Percentiles rank a stretch among this genome's conserved stretches.
These are phyloP conservation scores for Angomonas ambiguus DNA, from an alignment of 208 protist genomes.

Conservation along the genomic window DNA sequence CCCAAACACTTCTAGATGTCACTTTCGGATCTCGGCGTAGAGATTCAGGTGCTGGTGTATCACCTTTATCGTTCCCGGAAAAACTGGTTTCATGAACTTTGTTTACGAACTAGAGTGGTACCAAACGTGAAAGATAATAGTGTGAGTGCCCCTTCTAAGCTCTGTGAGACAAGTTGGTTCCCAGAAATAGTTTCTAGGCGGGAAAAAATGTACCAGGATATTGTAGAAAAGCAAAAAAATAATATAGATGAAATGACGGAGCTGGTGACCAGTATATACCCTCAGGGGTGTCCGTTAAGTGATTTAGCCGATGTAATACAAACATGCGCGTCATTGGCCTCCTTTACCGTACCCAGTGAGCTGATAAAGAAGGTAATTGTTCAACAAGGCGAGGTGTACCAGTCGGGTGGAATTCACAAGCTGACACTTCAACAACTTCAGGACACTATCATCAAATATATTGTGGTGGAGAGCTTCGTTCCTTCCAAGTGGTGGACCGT, in stretches of 20 bases:
- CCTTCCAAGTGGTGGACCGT: slow-evolving; percentile 57
- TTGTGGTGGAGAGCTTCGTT: slow-evolving; percentile 42
- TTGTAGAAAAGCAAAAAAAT: slow-evolving; percentile 18
- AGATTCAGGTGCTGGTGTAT: slow-evolving; percentile 60
- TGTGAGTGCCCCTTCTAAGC: slow-evolving; percentile 4
- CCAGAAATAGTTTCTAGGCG: slow-evolving; percentile 38
- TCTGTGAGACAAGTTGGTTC: slow-evolving; percentile 49
- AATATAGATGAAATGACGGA: slow-evolving; percentile 43
- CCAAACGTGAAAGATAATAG: slow-evolving; percentile 3
- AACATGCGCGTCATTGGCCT: slow-evolving; percentile 66
- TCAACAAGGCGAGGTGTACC: slow-evolving; percentile 26
- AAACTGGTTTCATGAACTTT: slow-evolving; percentile 46
- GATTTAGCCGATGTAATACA: slow-evolving; percentile 63
- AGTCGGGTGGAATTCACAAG: slow-evolving; percentile 11
- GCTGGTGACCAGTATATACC: slow-evolving; percentile 60
- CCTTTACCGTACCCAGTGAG: slow-evolving; percentile 38
- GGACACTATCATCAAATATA: slow-evolving; percentile 32
- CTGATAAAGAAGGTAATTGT: slow-evolving; percentile 26
- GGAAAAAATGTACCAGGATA: slow-evolving; percentile 15
- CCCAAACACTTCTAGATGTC: slow-evolving; percentile 2
- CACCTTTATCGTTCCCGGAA: slow-evolving; percentile 51
- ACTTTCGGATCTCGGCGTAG: slow-evolving; percentile 46
- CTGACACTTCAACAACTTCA: slow-evolving; percentile 42
- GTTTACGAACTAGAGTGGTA: slow-evolving; percentile 33
- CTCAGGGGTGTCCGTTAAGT: slow-evolving; percentile 52